These are phyloP conservation scores for Fomes fomentarius DNA, from an alignment of 1,284 basidiomycete genomes.

Conservation along the genomic window DNA sequence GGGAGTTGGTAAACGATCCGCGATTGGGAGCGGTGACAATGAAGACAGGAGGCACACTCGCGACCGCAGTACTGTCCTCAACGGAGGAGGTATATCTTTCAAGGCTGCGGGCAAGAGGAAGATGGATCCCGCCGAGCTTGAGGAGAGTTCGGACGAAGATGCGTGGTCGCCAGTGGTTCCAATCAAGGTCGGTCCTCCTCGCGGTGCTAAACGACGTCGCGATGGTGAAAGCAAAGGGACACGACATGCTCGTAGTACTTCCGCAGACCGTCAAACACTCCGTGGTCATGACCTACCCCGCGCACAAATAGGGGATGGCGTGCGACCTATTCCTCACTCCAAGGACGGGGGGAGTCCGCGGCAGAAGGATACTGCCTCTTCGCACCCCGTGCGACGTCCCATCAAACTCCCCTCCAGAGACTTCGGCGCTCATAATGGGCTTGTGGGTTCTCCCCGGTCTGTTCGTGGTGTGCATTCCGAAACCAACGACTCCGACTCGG, in stretches of 20 bases:
- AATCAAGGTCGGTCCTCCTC: slow-evolving; percentile 25
- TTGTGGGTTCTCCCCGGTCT: background rate
- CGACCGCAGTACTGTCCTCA: background rate
- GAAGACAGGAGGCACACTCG: background rate
- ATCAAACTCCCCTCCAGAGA: background rate
- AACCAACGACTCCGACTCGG: background rate
- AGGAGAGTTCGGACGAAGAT: background rate
- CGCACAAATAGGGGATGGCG: too few relatives aligned
- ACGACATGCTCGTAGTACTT: too few relatives aligned
- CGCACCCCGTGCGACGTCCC: background rate
- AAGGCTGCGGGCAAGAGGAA: slow-evolving; percentile 5
- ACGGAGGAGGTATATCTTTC: background rate
- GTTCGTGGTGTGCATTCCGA: background rate
- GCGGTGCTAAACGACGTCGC: slow-evolving; percentile 15
- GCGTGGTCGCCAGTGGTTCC: background rate
- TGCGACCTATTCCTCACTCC: too few relatives aligned
- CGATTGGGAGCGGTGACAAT: background rate
- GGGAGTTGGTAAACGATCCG: too few relatives aligned
- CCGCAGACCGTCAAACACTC: too few relatives aligned
- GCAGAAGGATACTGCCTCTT: too few relatives aligned
- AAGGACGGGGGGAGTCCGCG: too few relatives aligned
- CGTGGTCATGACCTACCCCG: too few relatives aligned
- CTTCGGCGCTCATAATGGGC: background rate
- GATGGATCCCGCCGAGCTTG: background rate
- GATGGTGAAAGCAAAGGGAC: slow-evolving; percentile 1